phyloP scores from a whole-genome alignment of 2,329 filamentous ascomycete species.

The Thelonectria discophora region DNA sequence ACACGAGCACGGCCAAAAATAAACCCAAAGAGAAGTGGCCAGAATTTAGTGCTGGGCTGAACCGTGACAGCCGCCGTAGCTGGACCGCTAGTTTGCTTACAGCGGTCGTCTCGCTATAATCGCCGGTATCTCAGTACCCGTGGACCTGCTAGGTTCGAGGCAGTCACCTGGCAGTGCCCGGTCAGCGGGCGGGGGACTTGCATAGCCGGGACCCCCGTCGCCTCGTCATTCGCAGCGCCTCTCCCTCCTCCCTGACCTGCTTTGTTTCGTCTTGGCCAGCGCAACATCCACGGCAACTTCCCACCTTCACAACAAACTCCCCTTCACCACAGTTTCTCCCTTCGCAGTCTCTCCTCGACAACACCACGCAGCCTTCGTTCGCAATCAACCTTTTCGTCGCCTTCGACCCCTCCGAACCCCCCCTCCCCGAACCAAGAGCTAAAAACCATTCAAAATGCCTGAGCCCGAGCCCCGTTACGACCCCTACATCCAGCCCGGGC shows the following conservation, averaged over 20 bases:
- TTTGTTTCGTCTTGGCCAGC: conserved; percentile 44
- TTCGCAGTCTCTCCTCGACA: conserved; percentile 34
- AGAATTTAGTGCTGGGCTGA: background rate
- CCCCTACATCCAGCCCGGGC: conserved; percentile 75
- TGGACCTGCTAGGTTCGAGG: too few species aligned
- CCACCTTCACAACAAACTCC: conserved; percentile 36
- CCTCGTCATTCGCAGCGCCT: conserved; percentile 29
- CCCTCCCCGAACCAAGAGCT: conserved; percentile 9
- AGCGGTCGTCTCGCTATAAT: too few species aligned
- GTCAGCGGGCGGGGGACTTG: too few species aligned
- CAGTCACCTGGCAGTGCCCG: too few species aligned
- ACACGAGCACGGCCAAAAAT: background rate
- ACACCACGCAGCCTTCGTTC: conserved; percentile 30
- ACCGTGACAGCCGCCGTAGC: background rate
- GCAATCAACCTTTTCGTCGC: conserved; percentile 20
- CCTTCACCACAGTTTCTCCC: conserved; percentile 36
- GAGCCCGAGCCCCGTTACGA: conserved; percentile 76
- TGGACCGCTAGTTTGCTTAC: too few species aligned
- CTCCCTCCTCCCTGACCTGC: conserved; percentile 22
- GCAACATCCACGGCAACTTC: conserved; percentile 41
- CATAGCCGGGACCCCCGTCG: background rate
- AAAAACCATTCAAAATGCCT: conserved; percentile 55
- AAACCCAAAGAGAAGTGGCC: background rate
- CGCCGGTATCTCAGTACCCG: too few species aligned
- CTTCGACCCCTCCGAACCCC: conserved; percentile 25